Conservation (phyloP, 371 early-diverging fungal genomes). For the Paraphysoderma sedebokerense region DNA sequence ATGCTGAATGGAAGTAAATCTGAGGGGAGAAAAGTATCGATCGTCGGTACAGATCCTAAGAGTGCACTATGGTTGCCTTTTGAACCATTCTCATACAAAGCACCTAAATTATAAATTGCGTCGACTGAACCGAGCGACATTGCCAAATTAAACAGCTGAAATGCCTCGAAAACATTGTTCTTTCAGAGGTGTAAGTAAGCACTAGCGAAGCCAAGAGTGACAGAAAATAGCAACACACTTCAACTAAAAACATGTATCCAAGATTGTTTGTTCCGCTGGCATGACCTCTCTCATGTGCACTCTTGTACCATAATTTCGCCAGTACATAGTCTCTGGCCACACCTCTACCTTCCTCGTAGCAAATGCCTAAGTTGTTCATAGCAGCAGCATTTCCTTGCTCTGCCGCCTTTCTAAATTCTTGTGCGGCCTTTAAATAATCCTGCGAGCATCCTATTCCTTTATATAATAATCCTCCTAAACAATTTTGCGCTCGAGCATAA, state of each 20-base stretch:
- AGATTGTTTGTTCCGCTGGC: slow-evolving; percentile 23
- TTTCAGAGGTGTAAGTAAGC: no score
- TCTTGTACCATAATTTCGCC: slow-evolving; percentile 22
- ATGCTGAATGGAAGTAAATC: no score
- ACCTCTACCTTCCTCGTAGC: slow-evolving; percentile 35
- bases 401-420: slow-evolving; percentile 20
- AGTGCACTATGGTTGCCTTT: no score
- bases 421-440: slow-evolving; percentile 22
- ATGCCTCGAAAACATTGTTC: no score
- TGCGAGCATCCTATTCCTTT: slow-evolving; percentile 20
- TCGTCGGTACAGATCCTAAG: no score
- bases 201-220: no score
- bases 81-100: no score
- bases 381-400: slow-evolving; percentile 24
- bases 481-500: slow-evolving; percentile 6
- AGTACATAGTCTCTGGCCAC: slow-evolving; percentile 15
- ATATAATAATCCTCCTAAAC: slow-evolving; percentile 23
- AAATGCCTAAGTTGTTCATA: slow-evolving; percentile 30
- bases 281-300: slow-evolving; percentile 23
- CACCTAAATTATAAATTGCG: no score
- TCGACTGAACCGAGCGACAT: no score
- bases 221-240: no score
- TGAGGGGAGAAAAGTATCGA: no score
- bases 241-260: slow-evolving; percentile 25
- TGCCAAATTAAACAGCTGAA: no score